Percentiles rank a stretch among this genome's conserved stretches.
Evolutionary conservation across 257 asterid species (phyloP).

Genomic region (Scutellaria baicalensis): DNA sequence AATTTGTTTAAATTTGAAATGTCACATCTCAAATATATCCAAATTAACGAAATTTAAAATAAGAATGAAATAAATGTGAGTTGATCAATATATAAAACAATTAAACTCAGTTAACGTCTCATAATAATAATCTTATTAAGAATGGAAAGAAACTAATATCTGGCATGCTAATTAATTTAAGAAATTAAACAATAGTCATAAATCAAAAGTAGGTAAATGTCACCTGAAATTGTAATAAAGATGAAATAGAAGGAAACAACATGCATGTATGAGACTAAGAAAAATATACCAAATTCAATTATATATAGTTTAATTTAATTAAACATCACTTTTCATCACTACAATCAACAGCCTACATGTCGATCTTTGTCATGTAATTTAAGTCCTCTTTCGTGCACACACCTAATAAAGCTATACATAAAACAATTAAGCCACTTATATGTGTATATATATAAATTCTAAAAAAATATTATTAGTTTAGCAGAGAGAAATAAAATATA

Average conservation of each 20-base stretch:
- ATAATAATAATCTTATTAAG: too few species aligned
- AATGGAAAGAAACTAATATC: too few species aligned
- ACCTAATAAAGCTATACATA: neutral
- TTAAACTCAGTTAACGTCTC: too few species aligned
- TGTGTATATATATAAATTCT: too few species aligned
- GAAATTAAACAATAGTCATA: neutral
- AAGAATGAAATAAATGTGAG: too few species aligned
- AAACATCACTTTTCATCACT: neutral
- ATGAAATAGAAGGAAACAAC: neutral
- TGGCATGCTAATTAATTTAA: neutral
- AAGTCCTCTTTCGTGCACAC: neutral
- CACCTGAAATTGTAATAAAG: neutral
- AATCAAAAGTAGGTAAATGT: neutral
- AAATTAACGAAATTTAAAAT: too few species aligned
- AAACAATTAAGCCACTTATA: too few species aligned
- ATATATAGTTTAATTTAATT: neutral
- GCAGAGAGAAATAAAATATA: too few species aligned
- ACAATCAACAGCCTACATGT: neutral
- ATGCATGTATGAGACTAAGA: neutral
- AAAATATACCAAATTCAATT: neutral
- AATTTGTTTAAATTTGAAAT: neutral
- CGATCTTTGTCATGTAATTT: neutral
- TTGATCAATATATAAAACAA: too few species aligned
- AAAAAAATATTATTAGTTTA: too few species aligned
- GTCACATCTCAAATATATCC: neutral